phyloP scores from a whole-genome alignment of 495 filamentous ascomycete genomes.

The Annulohypoxylon stygium region DNA sequence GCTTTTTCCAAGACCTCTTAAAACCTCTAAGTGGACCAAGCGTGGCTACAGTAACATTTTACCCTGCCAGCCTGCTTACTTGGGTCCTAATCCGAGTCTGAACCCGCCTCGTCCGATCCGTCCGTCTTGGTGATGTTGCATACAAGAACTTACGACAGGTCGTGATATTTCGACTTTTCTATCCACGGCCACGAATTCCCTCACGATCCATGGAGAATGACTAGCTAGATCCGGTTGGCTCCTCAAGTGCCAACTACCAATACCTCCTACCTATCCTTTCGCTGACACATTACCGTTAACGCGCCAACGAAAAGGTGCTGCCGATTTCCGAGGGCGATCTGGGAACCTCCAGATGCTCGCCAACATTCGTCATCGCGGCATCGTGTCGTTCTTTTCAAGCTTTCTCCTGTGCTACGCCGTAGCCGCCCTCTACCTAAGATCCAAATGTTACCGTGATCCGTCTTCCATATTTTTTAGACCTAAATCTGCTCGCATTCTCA shows the following conservation, averaged over 20 bases:
- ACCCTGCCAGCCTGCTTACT: neutral
- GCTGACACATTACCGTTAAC: neutral
- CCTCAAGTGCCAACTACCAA: neutral
- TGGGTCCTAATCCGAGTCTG: neutral
- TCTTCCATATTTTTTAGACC: slow-evolving; percentile 42
- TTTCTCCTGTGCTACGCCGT: slow-evolving; percentile 38
- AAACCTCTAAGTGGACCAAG: neutral
- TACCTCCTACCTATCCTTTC: neutral
- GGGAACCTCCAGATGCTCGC: slow-evolving; percentile 31
- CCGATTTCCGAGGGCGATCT: neutral
- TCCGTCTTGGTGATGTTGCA: neutral
- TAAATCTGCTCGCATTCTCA: slow-evolving; percentile 38
- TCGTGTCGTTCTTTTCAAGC: slow-evolving; percentile 37
- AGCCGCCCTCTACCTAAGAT: slow-evolving; percentile 32
- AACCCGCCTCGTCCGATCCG: neutral
- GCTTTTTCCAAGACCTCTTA: slow-evolving; percentile 1
- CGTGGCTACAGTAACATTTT: neutral
- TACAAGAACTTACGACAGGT: neutral
- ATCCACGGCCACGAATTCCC: neutral
- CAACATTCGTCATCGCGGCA: slow-evolving; percentile 27
- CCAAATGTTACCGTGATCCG: slow-evolving; percentile 41
- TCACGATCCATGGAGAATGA: slow-evolving; percentile 16
- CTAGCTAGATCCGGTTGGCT: slow-evolving; percentile 1
- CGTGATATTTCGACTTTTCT: neutral
- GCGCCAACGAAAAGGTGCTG: too few relatives aligned